Percentiles rank a stretch among this genome's conserved stretches.
Evolutionary conservation across 352 stramenopile species (phyloP).

Genomic region (Pythium aphanidermatum): DNA sequence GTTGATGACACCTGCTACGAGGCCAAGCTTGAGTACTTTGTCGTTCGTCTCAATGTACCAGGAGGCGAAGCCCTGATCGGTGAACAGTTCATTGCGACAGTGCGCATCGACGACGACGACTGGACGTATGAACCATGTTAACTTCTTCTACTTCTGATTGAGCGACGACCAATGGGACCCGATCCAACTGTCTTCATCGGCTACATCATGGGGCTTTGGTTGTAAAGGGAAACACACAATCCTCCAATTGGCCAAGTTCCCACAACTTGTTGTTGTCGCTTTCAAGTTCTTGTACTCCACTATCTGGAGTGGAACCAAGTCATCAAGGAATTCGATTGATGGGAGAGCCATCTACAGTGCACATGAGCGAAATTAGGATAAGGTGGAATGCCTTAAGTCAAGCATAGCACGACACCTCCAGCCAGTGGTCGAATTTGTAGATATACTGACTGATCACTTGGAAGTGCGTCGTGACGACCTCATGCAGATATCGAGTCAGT

Average conservation of each 20-base stretch:
- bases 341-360: slow-evolving; percentile 32
- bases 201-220: slow-evolving; percentile 65
- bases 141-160: neutral
- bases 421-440: slow-evolving; percentile 87
- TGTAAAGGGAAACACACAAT: slow-evolving; percentile 86
- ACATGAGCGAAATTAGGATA: neutral
- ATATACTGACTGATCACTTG: slow-evolving; percentile 36
- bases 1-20: slow-evolving; percentile 93
- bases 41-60: slow-evolving; percentile 89
- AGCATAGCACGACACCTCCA: slow-evolving; percentile 34
- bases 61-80: slow-evolving; percentile 86
- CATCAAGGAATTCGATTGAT: slow-evolving; percentile 31
- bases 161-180: neutral
- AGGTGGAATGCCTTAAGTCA: neutral
- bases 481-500: slow-evolving; percentile 9
- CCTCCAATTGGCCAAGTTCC: slow-evolving; percentile 15
- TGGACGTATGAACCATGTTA: slow-evolving; percentile 56
- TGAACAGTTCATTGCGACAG: slow-evolving; percentile 81
- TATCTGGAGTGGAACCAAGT: slow-evolving; percentile 39
- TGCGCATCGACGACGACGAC: slow-evolving; percentile 94
- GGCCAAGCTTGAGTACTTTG: slow-evolving; percentile 82
- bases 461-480: slow-evolving; percentile 36
- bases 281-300: slow-evolving; percentile 63
- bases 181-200: neutral
- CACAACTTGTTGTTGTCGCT: slow-evolving; percentile 16